Percentiles rank a stretch among this genome's conserved stretches.
Conservation (phyloP, 116 monocot genomes). For the Iris pallida region DNA sequence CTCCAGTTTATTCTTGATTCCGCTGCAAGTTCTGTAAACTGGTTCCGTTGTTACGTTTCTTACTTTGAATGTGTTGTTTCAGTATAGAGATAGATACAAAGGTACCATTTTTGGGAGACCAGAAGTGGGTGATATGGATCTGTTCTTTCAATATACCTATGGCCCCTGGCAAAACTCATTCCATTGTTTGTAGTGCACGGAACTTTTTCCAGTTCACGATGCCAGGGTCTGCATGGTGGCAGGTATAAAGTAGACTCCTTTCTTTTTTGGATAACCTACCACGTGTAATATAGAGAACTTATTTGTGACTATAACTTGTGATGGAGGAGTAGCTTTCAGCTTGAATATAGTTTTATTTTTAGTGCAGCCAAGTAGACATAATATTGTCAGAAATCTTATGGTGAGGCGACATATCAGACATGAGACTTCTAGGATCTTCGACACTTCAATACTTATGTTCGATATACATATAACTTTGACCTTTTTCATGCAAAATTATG, state of each 20-base stretch:
- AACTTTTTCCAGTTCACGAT: constrained; percentile 87
- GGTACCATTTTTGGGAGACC: constrained; percentile 77
- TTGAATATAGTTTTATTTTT: no score
- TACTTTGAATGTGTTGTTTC: constrained; percentile 11
- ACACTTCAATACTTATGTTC: no score
- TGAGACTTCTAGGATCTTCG: no score
- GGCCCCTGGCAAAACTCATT: constrained; percentile 94
- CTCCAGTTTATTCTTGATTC: not conserved
- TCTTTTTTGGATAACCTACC: no score
- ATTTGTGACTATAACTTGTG: no score
- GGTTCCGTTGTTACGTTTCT: not conserved
- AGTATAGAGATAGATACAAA: constrained; percentile 94
- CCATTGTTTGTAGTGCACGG: constrained; percentile 95
- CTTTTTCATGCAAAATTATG: no score
- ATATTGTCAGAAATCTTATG: no score
- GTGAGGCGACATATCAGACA: no score
- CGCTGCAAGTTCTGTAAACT: not conserved
- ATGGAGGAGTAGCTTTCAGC: no score
- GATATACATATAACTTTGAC: no score
- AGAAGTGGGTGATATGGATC: constrained; percentile 99
- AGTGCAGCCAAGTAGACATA: no score
- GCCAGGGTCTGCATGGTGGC: constrained; percentile 90
- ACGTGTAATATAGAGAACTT: no score
- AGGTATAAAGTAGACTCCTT: constrained; percentile 40
- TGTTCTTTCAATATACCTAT: constrained; percentile 99